Conservation (phyloP, 2,329 filamentous ascomycete genomes). For the Hymenotorrendiella dingleyae region DNA sequence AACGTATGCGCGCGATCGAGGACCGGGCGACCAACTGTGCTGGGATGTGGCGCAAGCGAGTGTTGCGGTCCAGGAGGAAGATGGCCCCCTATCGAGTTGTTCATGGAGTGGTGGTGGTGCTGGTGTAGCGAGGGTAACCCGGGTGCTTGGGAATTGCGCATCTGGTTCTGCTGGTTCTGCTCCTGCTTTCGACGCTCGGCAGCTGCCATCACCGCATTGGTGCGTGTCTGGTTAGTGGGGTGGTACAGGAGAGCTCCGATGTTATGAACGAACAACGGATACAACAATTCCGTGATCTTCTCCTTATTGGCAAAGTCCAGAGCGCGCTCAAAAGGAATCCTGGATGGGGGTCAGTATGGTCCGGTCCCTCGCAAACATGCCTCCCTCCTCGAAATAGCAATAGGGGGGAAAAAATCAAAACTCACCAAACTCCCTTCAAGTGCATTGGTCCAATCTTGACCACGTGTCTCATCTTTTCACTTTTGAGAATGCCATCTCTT, state of each 20-base stretch:
- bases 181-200: constrained; percentile 72
- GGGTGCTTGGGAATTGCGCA: constrained; percentile 54
- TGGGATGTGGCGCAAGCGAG: constrained; percentile 60
- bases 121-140: constrained; percentile 65
- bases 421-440: constrained; percentile 92
- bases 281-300: constrained; percentile 93
- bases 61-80: constrained; percentile 40
- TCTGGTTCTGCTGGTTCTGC: constrained; percentile 53
- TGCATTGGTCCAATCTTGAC: constrained; percentile 99
- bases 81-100: constrained; percentile 49
- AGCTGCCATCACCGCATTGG: constrained; percentile 81
- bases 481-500: constrained; percentile 93
- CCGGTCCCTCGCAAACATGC: too few species aligned
- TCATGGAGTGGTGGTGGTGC: constrained; percentile 58
- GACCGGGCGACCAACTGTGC: constrained; percentile 62
- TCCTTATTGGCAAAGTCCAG: constrained; percentile 99
- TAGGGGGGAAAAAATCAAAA: constrained; percentile 15
- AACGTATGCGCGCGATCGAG: constrained; percentile 87
- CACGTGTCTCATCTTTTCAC: constrained; percentile 92
- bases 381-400: too few species aligned
- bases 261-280: constrained; percentile 95
- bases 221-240: constrained; percentile 77
- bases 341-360: too few species aligned
- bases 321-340: constrained; percentile 97
- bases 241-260: constrained; percentile 92